Evolutionary conservation across 2,329 filamentous ascomycete species (phyloP).

Genomic region (Stagonosporopsis tanaceti): DNA sequence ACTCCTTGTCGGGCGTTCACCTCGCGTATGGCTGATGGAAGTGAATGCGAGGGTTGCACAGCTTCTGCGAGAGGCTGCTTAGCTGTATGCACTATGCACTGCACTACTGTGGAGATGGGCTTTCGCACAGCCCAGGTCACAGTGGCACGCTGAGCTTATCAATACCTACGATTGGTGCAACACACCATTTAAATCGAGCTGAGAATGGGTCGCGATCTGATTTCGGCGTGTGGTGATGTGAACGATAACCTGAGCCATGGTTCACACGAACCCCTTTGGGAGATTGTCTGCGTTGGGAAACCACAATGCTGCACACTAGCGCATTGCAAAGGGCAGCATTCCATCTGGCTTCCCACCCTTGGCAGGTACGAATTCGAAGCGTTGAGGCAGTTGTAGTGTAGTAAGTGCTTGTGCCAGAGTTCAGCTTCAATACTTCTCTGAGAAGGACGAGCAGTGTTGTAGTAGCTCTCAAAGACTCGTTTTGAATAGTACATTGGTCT

Average conservation of each 20-base stretch:
- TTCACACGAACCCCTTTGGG: not conserved
- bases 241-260: not conserved
- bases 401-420: not conserved
- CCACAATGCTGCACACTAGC: not conserved
- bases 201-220: not conserved
- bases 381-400: not conserved
- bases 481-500: not conserved
- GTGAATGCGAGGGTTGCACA: not conserved
- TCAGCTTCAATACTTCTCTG: not conserved
- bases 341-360: too few relatives aligned
- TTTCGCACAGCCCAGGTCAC: not conserved
- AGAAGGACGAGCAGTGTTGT: not conserved
- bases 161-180: not conserved
- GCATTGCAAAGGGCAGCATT: not conserved
- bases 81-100: conserved; percentile 1
- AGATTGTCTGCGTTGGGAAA: not conserved
- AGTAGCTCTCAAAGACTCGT: not conserved
- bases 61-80: not conserved
- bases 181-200: not conserved
- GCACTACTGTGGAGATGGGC: conserved; percentile 4
- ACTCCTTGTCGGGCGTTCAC: not conserved
- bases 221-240: conserved; percentile 6
- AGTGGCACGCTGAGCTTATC: not conserved
- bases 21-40: not conserved
- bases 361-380: not conserved